phyloP scores from a whole-genome alignment of 2,329 filamentous ascomycete genomes.

The Thielaviopsis ethacetica region DNA sequence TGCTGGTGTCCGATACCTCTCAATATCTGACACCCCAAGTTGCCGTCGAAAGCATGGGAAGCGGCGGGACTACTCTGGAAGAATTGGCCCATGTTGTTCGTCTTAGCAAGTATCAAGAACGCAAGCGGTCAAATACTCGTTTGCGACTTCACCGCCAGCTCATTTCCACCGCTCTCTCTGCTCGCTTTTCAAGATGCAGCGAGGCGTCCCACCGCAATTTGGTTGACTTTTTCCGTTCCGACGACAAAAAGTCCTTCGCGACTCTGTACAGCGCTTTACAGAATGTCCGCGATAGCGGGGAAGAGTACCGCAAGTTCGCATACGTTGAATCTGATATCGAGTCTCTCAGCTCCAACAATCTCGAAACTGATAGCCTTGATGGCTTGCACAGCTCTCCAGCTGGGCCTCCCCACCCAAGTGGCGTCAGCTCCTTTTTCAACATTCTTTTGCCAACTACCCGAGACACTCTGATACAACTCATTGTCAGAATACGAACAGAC shows the following conservation, averaged over 20 bases:
- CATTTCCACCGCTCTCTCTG: constrained; percentile 58
- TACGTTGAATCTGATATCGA: constrained; percentile 59
- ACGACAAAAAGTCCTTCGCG: constrained; percentile 64
- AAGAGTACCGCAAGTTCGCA: constrained; percentile 54
- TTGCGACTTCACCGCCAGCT: constrained; percentile 58
- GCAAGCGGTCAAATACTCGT: constrained; percentile 57
- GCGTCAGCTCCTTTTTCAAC: constrained; percentile 41
- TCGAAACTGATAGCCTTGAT: neutral
- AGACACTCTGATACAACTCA: constrained; percentile 60
- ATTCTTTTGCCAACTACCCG: constrained; percentile 62
- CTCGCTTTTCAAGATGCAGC: constrained; percentile 57
- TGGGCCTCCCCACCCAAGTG: constrained; percentile 14
- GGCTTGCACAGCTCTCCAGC: neutral
- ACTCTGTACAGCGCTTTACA: constrained; percentile 61
- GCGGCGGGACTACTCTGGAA: constrained; percentile 52
- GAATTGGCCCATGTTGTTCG: constrained; percentile 66
- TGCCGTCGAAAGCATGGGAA: constrained; percentile 29
- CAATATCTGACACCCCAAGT: constrained; percentile 47
- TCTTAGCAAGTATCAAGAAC: constrained; percentile 65
- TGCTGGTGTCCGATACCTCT: constrained; percentile 50
- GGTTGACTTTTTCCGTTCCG: constrained; percentile 60
- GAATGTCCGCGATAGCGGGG: constrained; percentile 62
- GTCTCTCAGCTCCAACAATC: constrained; percentile 24
- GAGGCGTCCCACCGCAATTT: constrained; percentile 60
- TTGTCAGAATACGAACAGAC: constrained; percentile 70